Evolutionary conservation across 2,329 filamentous ascomycete species (phyloP).

Genomic region (Magnaporthales sp.): DNA sequence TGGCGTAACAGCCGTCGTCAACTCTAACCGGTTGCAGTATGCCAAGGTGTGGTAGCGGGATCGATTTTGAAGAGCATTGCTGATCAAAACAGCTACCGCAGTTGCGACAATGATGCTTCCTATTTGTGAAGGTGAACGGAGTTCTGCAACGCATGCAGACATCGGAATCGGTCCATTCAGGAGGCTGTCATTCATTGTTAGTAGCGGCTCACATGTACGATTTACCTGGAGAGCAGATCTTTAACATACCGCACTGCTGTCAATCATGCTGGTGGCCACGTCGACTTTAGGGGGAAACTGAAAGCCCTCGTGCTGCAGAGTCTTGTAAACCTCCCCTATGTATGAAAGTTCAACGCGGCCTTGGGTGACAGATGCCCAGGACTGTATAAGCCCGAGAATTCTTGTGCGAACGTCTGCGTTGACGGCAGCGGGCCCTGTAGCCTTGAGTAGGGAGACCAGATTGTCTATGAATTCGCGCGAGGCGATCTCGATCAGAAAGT

Average conservation of each 20-base stretch:
- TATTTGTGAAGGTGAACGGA: slow-evolving; percentile 92
- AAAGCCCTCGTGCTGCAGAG: slow-evolving; percentile 75
- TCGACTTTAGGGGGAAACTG: slow-evolving; percentile 80
- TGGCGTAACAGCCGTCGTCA: slow-evolving; percentile 90
- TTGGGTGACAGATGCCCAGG: slow-evolving; percentile 85
- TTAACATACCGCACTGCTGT: slow-evolving; percentile 77
- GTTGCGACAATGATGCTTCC: slow-evolving; percentile 97
- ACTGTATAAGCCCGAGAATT: slow-evolving; percentile 88
- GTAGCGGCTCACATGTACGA: background rate
- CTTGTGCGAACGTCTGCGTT: slow-evolving; percentile 82
- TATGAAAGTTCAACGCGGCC: slow-evolving; percentile 76
- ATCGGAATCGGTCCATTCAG: slow-evolving; percentile 95
- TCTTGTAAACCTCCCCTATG: slow-evolving; percentile 79
- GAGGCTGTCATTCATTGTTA: slow-evolving; percentile 49
- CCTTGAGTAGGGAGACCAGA: slow-evolving; percentile 79
- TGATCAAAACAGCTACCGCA: slow-evolving; percentile 97
- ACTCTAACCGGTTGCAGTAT: slow-evolving; percentile 88
- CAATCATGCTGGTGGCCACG: slow-evolving; percentile 94
- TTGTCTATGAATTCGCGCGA: slow-evolving; percentile 99
- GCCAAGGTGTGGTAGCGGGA: slow-evolving; percentile 84
- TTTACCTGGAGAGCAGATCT: background rate
- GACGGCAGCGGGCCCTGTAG: slow-evolving; percentile 62
- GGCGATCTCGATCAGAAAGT: slow-evolving; percentile 92
- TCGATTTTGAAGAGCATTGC: slow-evolving; percentile 81
- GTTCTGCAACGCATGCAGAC: slow-evolving; percentile 98